Evolutionary conservation across 1,139 yeast species (phyloP).

Genomic region (Hyphopichia wangnamkhiaoensis): DNA sequence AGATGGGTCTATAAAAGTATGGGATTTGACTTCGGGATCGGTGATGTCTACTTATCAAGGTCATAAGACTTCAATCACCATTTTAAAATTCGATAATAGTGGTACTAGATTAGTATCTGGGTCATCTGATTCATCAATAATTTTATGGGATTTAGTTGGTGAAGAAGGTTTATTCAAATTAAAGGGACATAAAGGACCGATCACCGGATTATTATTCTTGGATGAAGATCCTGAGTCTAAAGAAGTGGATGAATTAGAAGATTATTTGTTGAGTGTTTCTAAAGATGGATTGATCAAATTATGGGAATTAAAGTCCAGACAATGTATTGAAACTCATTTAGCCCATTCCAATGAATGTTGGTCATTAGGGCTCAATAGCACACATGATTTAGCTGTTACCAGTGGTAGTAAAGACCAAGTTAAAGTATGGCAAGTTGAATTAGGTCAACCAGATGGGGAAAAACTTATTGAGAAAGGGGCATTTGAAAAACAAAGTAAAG

Average conservation of each 20-base stretch:
- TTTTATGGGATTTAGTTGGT: conserved; percentile 93
- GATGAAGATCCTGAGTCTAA: conserved; percentile 31
- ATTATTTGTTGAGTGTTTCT: conserved; percentile 73
- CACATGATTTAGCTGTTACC: conserved; percentile 55
- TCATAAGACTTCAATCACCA: conserved; percentile 75
- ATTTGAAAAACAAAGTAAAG: conserved; percentile 76
- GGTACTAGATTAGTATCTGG: conserved; percentile 91
- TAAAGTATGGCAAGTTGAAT: conserved; percentile 75
- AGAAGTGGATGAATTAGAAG: conserved; percentile 55
- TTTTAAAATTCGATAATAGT: conserved; percentile 66
- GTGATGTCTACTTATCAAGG: conserved; percentile 84
- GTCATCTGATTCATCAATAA: conserved; percentile 77
- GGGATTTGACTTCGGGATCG: conserved; percentile 83
- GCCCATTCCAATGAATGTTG: conserved; percentile 95
- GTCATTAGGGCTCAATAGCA: conserved; percentile 58
- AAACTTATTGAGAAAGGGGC: conserved; percentile 65
- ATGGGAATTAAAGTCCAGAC: conserved; percentile 90
- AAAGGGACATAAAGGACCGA: conserved; percentile 86
- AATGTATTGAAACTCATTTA: conserved; percentile 90
- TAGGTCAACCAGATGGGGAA: conserved; percentile 48
- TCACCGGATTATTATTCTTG: conserved; percentile 67
- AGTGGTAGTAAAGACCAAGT: conserved; percentile 81
- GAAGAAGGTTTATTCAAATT: conserved; percentile 87
- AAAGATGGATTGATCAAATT: conserved; percentile 89
- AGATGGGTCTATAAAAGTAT: conserved; percentile 87